These are phyloP conservation scores for Pichia eremophila DNA, from an alignment of 805 yeast genomes.

Conservation along the genomic window DNA sequence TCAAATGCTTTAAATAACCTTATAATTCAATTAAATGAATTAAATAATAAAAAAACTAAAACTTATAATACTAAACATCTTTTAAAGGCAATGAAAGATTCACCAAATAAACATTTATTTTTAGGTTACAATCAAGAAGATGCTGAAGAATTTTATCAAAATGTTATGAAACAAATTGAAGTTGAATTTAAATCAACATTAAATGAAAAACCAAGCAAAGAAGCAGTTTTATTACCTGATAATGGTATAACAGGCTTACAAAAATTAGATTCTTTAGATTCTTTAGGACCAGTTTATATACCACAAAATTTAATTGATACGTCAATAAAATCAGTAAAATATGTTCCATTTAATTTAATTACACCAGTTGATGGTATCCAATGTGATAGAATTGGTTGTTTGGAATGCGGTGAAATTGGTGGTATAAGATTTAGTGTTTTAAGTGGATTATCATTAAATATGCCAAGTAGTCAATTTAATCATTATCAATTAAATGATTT, in stretches of 20 bases:
- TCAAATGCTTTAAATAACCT: conserved; percentile 45
- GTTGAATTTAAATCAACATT: conserved; percentile 32
- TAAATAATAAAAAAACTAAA: conserved; percentile 39
- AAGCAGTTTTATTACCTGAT: conserved; percentile 17
- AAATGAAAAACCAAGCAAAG: conserved; percentile 13
- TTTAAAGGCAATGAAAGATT: conserved; percentile 61
- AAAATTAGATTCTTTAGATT: conserved; percentile 40
- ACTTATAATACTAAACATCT: conserved; percentile 54
- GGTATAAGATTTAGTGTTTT: conserved; percentile 78
- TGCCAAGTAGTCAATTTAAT: conserved; percentile 39
- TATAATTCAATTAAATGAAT: conserved; percentile 47
- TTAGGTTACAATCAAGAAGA: conserved; percentile 90
- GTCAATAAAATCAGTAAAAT: conserved; percentile 39
- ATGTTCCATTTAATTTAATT: conserved; percentile 45
- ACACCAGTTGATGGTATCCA: conserved; percentile 91
- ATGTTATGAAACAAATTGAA: conserved; percentile 59
- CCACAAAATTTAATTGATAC: conserved; percentile 78
- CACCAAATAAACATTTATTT: conserved; percentile 69
- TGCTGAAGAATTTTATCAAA: conserved; percentile 92
- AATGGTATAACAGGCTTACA: conserved; percentile 19
- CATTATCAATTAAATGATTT: conserved; percentile 41
- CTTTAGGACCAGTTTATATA: conserved; percentile 55
- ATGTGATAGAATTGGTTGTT: conserved; percentile 85
- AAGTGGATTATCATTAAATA: conserved; percentile 62
- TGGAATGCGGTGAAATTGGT: conserved; percentile 86